Evolutionary conservation across 2,329 filamentous ascomycete genomes (phyloP).

Genomic region (Colletotrichum sp.): DNA sequence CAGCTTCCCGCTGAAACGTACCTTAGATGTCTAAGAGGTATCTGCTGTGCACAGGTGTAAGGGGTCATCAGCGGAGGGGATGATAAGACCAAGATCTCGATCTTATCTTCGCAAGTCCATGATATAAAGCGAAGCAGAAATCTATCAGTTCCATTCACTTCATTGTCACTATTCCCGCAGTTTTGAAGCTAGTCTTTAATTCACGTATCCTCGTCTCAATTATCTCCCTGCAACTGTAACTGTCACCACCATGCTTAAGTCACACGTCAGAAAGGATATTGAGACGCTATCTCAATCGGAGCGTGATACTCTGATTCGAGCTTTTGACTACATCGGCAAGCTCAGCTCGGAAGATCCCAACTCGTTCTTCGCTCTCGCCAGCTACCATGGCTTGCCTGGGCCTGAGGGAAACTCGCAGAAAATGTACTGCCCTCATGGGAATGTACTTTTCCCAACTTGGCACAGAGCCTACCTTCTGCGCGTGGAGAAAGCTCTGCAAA

Average conservation of each 20-base stretch:
- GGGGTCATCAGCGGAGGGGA: neutral
- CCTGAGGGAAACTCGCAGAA: neutral
- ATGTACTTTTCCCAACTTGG: conserved; percentile 32
- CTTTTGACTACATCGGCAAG: neutral
- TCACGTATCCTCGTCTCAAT: neutral
- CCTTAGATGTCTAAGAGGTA: neutral
- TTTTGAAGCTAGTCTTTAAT: accelerated
- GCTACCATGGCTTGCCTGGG: conserved; percentile 28
- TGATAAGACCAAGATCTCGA: neutral
- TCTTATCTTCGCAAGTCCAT: neutral
- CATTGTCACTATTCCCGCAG: neutral
- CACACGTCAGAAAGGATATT: neutral
- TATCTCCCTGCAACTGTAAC: neutral
- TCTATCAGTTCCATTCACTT: neutral
- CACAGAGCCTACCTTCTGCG: conserved; percentile 31
- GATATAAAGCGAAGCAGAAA: neutral
- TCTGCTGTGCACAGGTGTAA: neutral
- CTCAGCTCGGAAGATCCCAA: neutral
- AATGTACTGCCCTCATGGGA: conserved; percentile 35
- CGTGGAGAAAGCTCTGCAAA: conserved; percentile 27
- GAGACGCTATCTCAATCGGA: neutral
- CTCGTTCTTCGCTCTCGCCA: conserved; percentile 30
- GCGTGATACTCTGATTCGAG: neutral
- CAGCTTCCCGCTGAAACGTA: neutral
- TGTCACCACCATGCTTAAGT: neutral